Conservation (phyloP, 208 protist genomes). For the Tetramitus jugosus region DNA sequence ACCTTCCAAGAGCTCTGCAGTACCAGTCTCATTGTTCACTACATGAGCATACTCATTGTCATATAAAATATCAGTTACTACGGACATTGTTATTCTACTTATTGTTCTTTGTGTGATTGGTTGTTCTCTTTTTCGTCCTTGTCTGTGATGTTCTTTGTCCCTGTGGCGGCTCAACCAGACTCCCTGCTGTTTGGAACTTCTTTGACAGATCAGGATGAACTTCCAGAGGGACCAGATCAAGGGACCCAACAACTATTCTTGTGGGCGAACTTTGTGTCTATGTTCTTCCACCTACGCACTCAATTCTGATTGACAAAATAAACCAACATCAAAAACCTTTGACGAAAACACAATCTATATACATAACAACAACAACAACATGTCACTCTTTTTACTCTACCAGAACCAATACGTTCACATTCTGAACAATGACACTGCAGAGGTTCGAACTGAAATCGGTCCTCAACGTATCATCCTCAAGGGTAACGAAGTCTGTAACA, state of each 20-base stretch:
- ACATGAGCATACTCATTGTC: background rate
- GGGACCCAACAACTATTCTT: no score
- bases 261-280: no score
- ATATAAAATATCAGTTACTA: background rate
- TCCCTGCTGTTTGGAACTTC: no score
- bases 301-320: no score
- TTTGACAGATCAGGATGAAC: no score
- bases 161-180: no score
- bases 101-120: background rate
- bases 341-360: no score
- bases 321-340: no score
- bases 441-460: background rate
- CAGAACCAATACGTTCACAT: background rate
- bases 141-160: no score
- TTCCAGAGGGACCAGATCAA: background rate
- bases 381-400: background rate
- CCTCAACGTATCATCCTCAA: background rate
- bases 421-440: background rate
- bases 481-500: background rate
- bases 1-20: background rate
- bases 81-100: background rate
- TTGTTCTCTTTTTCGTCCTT: no score
- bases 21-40: background rate
- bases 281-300: no score
- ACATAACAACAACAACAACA: no score